Conservation (phyloP, 306 rosid genomes). For the Castanea crenata region DNA sequence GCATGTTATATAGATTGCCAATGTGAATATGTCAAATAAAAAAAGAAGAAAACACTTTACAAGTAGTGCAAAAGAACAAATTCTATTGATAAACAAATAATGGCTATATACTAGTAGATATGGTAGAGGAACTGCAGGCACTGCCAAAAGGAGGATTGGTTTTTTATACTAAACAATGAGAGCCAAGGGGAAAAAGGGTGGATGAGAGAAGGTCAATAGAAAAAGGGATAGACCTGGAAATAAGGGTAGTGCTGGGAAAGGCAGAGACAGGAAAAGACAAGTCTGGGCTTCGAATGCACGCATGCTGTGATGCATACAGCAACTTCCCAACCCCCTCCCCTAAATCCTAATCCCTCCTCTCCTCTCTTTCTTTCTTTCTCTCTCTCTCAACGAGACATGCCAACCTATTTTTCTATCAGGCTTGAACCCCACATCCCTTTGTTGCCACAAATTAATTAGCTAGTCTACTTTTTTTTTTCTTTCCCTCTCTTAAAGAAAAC, state of each 20-base stretch:
- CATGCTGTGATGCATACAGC: slow-evolving; percentile 48
- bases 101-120: neutral
- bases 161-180: neutral
- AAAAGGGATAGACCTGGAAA: slow-evolving; percentile 28
- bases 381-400: slow-evolving; percentile 7
- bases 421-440: slow-evolving; percentile 37
- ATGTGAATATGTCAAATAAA: neutral
- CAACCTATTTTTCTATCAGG: slow-evolving; percentile 50
- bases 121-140: slow-evolving; percentile 19
- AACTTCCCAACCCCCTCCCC: slow-evolving; percentile 23
- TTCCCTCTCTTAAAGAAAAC: slow-evolving; percentile 18
- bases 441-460: neutral
- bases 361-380: neutral
- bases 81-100: slow-evolving; percentile 15
- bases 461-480: neutral
- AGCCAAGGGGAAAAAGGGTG: slow-evolving; percentile 12
- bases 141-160: slow-evolving; percentile 21
- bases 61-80: slow-evolving; percentile 9
- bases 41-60: slow-evolving; percentile 2
- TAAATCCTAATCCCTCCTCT: neutral
- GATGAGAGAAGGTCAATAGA: slow-evolving; percentile 6
- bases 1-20: neutral
- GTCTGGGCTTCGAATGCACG: slow-evolving; percentile 55
- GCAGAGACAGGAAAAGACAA: slow-evolving; percentile 57
- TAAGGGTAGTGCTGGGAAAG: slow-evolving; percentile 61